Evolutionary conservation across 495 filamentous ascomycete genomes (phyloP), one percentile per base, ranked within the genome.

Genomic region (Neurospora discreta): DNA sequence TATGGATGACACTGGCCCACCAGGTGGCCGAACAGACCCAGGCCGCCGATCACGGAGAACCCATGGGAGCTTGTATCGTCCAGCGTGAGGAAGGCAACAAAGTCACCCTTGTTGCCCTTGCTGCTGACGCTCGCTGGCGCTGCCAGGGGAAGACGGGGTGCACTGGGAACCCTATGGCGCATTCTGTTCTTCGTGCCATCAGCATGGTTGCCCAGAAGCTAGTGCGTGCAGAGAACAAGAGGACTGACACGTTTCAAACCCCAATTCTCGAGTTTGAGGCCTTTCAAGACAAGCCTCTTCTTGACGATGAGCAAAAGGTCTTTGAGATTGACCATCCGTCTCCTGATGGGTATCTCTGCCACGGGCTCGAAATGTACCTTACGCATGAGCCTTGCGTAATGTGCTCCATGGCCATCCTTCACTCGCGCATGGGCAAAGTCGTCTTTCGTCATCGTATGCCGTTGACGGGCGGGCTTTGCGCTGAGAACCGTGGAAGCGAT

Each of bases 331-430:
- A 83, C 41, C 85, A 84, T 74, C 82, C 82, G 5, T 80, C 77
- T 41, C 81, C 80, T 40, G 90, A 91, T 73, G 95, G 95, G n/a
- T 99, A 99, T 80, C 89, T 99, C 40, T 98, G 95, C 80, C 90
- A 94, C 70, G 91, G 92, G 68, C 87, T 98, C 3, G 93, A 97
- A 75, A 86, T 99, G 39, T 98, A 97, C 79, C 80, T 95, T 40
- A 95, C 93, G 2, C 94, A 97, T 78, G 95, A 99, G 80, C 95
- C 95, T 4, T 99, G 95, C 75, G 85, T 95, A 39, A 97, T 96
- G 89, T 99, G 95, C 81, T 92, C 90, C 10, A 98, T 98, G 95
- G 96, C 93, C 3, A 87, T 98, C 42, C 84, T 98, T 23, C 93
- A 98, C 73, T 97, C 93, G 1, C 88, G 95, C 38, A 95, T 98